Base-by-base conservation (phyloP, 2,329 filamentous ascomycete species). In the Colletotrichum falcatum region DNA sequence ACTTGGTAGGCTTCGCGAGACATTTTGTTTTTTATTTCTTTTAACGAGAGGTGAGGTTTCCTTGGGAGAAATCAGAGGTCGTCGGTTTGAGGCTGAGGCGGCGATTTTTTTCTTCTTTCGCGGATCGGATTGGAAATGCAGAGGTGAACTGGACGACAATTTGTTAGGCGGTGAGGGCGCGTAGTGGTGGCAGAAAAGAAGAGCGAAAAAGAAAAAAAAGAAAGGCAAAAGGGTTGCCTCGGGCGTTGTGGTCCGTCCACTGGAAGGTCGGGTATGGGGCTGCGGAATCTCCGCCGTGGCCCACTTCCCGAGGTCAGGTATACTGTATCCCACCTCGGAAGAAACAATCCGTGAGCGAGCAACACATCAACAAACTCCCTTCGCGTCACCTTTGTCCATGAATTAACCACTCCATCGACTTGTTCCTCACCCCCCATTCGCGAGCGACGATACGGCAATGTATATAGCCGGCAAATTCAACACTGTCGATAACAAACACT, bases 1-100 rank as follows among this genome's bases (percentile, higher is more conserved):
- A 93, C 89, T 78, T 93, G 90, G 84, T 95, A 95, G 73, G 90
- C 87, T 87, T 95, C 93, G 83, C 92, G 91, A 69, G 90, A 91
- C 88, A 92, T 84, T 0, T 49, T 37, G n/a, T 62, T 12, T 54
- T 2, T 12, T 16, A 4, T 39, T 11, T 48, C 11, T 3, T 59
- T 48, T 12, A 1, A 54, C n/a, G 16, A 30, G 26, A 37, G n/a
- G 12, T 16, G 11, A 23, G 9, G 12, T 54, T 35, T 33, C 54
- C 28, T 58, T 26, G 16, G 33, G 9, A 16, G 60, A 30, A 23
- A 23, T 26, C 49, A 5, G 35, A 4, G 18, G 26, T 20, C 9
- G 26, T 20, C 9, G 16, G 44, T 33, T 44, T 7, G 23, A 35
- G 60, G 35, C 33, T 35, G 35, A 30, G 46, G 56, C 28, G 39